phyloP scores from a whole-genome alignment of 2,329 filamentous ascomycete species.

The Aureobasidium subglaciale region DNA sequence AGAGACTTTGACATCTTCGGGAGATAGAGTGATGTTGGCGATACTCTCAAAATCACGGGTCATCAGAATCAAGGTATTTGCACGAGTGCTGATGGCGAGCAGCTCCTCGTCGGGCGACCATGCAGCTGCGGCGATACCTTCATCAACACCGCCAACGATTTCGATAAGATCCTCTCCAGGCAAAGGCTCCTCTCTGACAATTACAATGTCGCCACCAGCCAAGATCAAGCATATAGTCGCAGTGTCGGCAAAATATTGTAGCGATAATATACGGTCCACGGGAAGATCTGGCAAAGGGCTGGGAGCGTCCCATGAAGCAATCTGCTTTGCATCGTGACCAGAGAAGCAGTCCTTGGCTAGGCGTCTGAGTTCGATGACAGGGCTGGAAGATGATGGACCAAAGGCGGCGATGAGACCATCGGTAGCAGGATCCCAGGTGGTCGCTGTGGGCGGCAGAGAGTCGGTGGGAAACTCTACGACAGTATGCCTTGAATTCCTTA shows the following conservation, averaged over 20 bases:
- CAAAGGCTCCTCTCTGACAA: slow-evolving; percentile 66
- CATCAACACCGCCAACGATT: slow-evolving; percentile 90
- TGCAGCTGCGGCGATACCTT: slow-evolving; percentile 77
- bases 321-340: slow-evolving; percentile 39
- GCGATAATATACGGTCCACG: slow-evolving; percentile 66
- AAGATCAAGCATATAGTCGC: slow-evolving; percentile 73
- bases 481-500: slow-evolving; percentile 68
- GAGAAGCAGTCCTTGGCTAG: slow-evolving; percentile 35
- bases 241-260: slow-evolving; percentile 82
- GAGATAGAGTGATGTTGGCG: slow-evolving; percentile 62
- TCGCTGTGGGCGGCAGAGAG: slow-evolving; percentile 61
- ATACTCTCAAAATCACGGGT: slow-evolving; percentile 83
- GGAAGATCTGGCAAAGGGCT: slow-evolving; percentile 63
- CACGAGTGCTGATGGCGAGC: slow-evolving; percentile 72
- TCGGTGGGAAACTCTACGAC: slow-evolving; percentile 51
- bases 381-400: slow-evolving; percentile 65
- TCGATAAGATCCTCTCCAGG: slow-evolving; percentile 74
- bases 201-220: slow-evolving; percentile 82
- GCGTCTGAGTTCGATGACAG: slow-evolving; percentile 66
- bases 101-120: slow-evolving; percentile 97
- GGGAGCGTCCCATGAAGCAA: slow-evolving; percentile 85
- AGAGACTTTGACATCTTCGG: slow-evolving; percentile 75
- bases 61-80: slow-evolving; percentile 81
- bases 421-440: slow-evolving; percentile 76
- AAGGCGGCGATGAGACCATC: slow-evolving; percentile 76